A percentile compares a stretch with the other conserved stretches of the same genome.
These are phyloP conservation scores for Acer campestre DNA, from an alignment of 345 rosid genomes.

Conservation along the genomic window DNA sequence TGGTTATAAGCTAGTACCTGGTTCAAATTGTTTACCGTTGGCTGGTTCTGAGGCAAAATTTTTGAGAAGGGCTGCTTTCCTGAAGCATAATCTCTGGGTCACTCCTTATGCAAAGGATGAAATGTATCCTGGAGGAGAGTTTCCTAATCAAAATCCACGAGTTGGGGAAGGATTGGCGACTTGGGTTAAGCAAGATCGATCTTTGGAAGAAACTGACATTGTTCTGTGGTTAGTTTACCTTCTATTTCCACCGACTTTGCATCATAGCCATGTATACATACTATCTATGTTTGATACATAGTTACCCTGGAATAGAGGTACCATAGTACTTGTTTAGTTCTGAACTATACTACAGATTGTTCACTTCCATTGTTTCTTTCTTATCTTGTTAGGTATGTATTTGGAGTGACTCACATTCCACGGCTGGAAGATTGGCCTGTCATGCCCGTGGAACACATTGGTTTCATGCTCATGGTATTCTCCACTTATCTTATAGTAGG, in stretches of 20 bases:
- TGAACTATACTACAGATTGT: background rate
- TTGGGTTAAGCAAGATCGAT: slow-evolving; percentile 70
- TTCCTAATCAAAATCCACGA: slow-evolving; percentile 79
- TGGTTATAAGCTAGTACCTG: slow-evolving; percentile 69
- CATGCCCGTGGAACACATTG: slow-evolving; percentile 71
- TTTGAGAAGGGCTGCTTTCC: slow-evolving; percentile 68
- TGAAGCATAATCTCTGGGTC: slow-evolving; percentile 80
- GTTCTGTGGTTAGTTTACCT: slow-evolving; percentile 60
- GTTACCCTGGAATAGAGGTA: background rate
- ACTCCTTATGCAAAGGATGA: slow-evolving; percentile 59
- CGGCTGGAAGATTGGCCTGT: slow-evolving; percentile 84
- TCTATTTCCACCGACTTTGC: background rate
- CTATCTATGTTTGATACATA: background rate
- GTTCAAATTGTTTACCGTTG: slow-evolving; percentile 72
- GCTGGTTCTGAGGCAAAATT: slow-evolving; percentile 73
- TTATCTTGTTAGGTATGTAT: slow-evolving; percentile 53
- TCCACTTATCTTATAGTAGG: background rate
- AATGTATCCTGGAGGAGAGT: slow-evolving; percentile 77
- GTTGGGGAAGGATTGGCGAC: slow-evolving; percentile 75
- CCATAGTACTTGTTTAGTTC: background rate
- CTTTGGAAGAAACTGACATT: slow-evolving; percentile 68
- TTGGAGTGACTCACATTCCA: slow-evolving; percentile 70
- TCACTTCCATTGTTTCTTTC: background rate
- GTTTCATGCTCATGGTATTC: slow-evolving; percentile 67
- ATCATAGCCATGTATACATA: background rate